Percentiles rank a stretch among this genome's conserved stretches.
These are phyloP conservation scores for Rusavskia elegans DNA, from an alignment of 495 filamentous ascomycete species.

Conservation along the genomic window DNA sequence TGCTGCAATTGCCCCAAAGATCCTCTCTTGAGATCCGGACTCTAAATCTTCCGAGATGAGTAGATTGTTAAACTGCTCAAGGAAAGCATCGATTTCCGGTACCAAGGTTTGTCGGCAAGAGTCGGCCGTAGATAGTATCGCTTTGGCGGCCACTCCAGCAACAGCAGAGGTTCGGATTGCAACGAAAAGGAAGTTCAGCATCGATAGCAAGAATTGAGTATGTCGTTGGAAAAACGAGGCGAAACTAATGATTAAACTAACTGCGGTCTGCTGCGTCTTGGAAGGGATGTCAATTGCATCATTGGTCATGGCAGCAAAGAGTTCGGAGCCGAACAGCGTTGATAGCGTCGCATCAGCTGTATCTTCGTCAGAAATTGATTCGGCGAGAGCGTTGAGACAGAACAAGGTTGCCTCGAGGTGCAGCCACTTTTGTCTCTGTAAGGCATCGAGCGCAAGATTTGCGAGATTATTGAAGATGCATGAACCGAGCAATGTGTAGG, in stretches of 20 bases:
- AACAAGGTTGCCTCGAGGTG: conserved; percentile 70
- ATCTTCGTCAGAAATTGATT: conserved; percentile 51
- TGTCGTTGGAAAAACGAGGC: conserved; percentile 67
- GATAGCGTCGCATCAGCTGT: conserved; percentile 51
- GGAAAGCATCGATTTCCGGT: conserved; percentile 55
- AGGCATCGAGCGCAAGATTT: conserved; percentile 40
- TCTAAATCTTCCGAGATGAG: conserved; percentile 43
- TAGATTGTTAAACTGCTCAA: conserved; percentile 60
- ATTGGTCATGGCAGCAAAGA: conserved; percentile 33
- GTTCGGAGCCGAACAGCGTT: conserved; percentile 55
- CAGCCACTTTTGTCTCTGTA: conserved; percentile 47
- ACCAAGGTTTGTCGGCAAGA: conserved; percentile 60
- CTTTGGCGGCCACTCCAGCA: conserved; percentile 56
- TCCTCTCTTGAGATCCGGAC: conserved; percentile 56
- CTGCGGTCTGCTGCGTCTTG: conserved; percentile 59
- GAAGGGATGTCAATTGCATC: conserved; percentile 38
- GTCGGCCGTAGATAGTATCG: conserved; percentile 65
- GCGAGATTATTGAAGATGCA: conserved; percentile 56
- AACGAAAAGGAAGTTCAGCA: conserved; percentile 68
- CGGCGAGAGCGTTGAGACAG: conserved; percentile 60
- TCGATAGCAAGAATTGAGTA: conserved; percentile 50
- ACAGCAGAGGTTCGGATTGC: conserved; percentile 52
- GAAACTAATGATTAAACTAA: conserved; percentile 65
- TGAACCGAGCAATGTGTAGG: conserved; percentile 54
- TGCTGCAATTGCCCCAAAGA: conserved; percentile 68